Evolutionary conservation across 2,329 filamentous ascomycete genomes (phyloP).

Genomic region (Aspergillus sp.): DNA sequence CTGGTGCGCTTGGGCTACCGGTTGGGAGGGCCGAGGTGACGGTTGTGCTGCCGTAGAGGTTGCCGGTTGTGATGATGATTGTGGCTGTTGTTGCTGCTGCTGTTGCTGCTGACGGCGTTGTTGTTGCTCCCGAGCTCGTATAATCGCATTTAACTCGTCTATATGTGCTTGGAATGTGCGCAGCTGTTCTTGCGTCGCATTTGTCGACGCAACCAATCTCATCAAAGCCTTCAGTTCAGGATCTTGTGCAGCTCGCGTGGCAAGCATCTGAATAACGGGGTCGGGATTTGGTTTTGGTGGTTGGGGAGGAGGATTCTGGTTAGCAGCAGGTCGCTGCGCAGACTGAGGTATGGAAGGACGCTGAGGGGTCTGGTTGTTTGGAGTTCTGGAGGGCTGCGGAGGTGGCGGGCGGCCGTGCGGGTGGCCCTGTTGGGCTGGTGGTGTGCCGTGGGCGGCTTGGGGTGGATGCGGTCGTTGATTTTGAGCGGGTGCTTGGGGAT

Average conservation of each 20-base stretch:
- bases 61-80: constrained; percentile 28
- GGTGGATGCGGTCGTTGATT: constrained; percentile 29
- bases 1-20: constrained; percentile 12
- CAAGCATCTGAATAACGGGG: constrained; percentile 54
- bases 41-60: constrained; percentile 19
- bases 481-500: constrained; percentile 28
- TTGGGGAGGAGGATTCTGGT: constrained; percentile 32
- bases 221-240: constrained; percentile 51
- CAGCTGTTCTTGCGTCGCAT: constrained; percentile 50
- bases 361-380: constrained; percentile 17
- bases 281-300: constrained; percentile 47
- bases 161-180: constrained; percentile 53
- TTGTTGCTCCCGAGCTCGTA: constrained; percentile 45
- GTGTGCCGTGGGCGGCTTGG: constrained; percentile 25
- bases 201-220: constrained; percentile 51
- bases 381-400: constrained; percentile 17
- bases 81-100: constrained; percentile 29
- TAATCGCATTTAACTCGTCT: constrained; percentile 52
- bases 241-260: constrained; percentile 50
- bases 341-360: constrained; percentile 24
- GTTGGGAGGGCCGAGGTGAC: constrained; percentile 19
- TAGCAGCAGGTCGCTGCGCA: constrained; percentile 28
- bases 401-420: constrained; percentile 23
- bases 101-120: constrained; percentile 35
- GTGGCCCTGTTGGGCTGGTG: constrained; percentile 29